Evolutionary conservation across 176 grass and related monocot genomes (phyloP), one percentile per base, ranked within the genome.

Genomic region (Hordeum marinum): DNA sequence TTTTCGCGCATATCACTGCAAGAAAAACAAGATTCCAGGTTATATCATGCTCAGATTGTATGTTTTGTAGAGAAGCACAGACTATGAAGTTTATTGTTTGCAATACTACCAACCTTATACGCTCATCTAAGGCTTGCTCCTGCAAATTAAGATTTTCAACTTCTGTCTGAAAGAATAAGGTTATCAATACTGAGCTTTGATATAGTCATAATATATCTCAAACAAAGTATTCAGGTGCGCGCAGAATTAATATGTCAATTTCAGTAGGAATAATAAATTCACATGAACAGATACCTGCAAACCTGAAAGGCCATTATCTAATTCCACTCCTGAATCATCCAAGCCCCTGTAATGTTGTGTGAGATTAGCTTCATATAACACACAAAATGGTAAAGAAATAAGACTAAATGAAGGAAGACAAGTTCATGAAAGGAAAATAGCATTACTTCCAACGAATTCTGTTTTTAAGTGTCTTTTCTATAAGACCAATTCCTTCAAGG

Each of bases 391-490:
- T 24, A 73, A 80, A 50, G 55, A 26, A 58, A 70, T 45, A 81
- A 83, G 66, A 37, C 25, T 62, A 17, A 80, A 82, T 27, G 46
- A 48, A 72, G 27, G 27, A 68, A 79, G 68, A 69, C 2, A 81
- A 8, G 75, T 60, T 62, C 42, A 75, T 41, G 74, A 23, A 18
- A 90, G 72, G 69, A 76, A 81, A 82, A 36, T 24, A 24, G 11
- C 36, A 77, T 92, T 96, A 96, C 97, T 96, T 99, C 97, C 97
- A 99, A 69, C 87, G 90, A 24, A 99, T 99, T 92, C 92, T 90
- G 72, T 99, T 99, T 80, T 96, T 99, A 42, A 99, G 90, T 52
- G 93, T 99, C 90, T 99, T 99, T 77, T 99, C 97, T 88, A 99
- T 99, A 43, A 99, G 80, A 13, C 97, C 94, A 69, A 99, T 99